Conservation (phyloP, 176 grass and related monocot species). For the Oryza nivara region DNA sequence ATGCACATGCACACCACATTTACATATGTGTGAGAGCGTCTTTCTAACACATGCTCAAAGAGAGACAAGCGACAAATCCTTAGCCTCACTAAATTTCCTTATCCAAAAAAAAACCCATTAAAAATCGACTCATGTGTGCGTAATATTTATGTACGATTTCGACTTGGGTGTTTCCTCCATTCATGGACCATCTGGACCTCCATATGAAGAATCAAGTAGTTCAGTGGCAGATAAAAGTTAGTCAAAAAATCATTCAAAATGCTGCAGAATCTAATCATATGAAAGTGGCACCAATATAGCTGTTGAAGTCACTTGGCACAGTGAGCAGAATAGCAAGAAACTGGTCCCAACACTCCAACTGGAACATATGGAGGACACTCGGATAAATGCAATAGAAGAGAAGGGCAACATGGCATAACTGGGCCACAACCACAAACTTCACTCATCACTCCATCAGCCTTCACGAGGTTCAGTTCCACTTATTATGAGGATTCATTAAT, state of each 20-base stretch:
- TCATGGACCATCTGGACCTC: background rate
- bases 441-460: background rate
- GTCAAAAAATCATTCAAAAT: background rate
- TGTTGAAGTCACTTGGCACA: background rate
- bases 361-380: slow-evolving; percentile 1
- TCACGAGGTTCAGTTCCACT: background rate
- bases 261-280: background rate
- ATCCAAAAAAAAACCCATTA: too few relatives aligned
- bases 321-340: background rate
- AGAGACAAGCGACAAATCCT: too few relatives aligned
- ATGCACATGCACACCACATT: too few relatives aligned
- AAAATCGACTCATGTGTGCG: too few relatives aligned
- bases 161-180: too few relatives aligned
- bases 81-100: too few relatives aligned
- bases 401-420: background rate
- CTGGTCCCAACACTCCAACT: background rate
- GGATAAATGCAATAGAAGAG: slow-evolving; percentile 22
- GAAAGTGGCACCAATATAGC: background rate
- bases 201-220: background rate
- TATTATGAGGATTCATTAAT: background rate
- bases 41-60: too few relatives aligned
- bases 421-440: background rate
- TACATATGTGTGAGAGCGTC: too few relatives aligned
- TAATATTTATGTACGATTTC: too few relatives aligned
- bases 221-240: background rate